phyloP scores from a whole-genome alignment of 139 green algal genomes.

The Zygnema cylindricum region DNA sequence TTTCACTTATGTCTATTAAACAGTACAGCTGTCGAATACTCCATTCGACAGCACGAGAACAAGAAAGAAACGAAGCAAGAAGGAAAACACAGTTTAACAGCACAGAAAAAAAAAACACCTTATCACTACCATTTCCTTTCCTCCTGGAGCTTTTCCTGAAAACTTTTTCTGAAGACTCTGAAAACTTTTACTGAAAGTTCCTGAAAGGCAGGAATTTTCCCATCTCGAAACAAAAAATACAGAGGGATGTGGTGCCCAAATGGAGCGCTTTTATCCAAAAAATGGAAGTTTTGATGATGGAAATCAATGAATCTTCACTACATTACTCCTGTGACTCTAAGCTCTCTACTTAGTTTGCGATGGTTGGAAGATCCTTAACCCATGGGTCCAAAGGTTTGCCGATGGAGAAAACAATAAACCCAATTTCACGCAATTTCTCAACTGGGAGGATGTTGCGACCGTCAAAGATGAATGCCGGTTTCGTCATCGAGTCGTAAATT shows the following conservation, averaged over 20 bases:
- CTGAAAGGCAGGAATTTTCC: background rate
- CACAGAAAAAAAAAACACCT: too few species aligned
- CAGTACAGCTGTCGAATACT: too few species aligned
- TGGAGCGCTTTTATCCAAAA: background rate
- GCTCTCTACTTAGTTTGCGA: background rate
- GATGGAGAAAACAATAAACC: conserved; percentile 97
- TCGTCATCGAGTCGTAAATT: conserved; percentile 89
- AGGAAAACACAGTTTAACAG: too few species aligned
- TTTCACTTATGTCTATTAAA: too few species aligned
- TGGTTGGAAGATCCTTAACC: conserved; percentile 70
- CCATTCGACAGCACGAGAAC: background rate
- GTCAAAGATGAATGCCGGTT: conserved; percentile 99
- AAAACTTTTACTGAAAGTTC: too few species aligned
- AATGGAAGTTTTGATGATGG: background rate
- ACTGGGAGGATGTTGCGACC: conserved; percentile 96
- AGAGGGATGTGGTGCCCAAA: background rate
- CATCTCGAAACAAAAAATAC: background rate
- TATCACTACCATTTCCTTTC: too few species aligned
- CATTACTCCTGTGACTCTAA: background rate
- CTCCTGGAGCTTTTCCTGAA: too few species aligned
- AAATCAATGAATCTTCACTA: background rate
- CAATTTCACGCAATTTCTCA: conserved; percentile 86
- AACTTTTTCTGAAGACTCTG: too few species aligned
- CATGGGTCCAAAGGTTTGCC: conserved; percentile 98
- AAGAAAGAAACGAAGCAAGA: background rate